These are phyloP conservation scores for Mycena rebaudengoi DNA, from an alignment of 768 basidiomycete genomes.

Conservation along the genomic window DNA sequence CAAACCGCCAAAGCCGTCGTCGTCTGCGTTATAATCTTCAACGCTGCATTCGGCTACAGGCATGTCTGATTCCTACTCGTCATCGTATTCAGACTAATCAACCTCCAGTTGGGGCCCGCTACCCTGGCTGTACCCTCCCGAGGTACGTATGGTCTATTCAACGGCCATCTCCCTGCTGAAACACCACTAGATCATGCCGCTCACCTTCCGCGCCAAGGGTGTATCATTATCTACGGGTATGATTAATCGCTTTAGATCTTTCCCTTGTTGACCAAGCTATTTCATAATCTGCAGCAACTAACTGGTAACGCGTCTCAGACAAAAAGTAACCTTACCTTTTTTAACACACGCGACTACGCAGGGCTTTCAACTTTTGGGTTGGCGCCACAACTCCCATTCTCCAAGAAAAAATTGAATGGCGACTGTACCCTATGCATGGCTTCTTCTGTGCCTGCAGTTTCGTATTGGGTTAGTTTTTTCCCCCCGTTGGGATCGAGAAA, in stretches of 20 bases:
- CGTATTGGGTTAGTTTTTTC: conserved; percentile 64
- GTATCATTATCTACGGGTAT: conserved; percentile 94
- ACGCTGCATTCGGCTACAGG: conserved; percentile 93
- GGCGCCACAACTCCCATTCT: conserved; percentile 88
- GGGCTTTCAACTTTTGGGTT: conserved; percentile 90
- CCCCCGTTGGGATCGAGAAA: not conserved
- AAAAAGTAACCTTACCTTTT: conserved; percentile 34
- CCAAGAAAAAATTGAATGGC: conserved; percentile 90
- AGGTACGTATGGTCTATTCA: conserved; percentile 52
- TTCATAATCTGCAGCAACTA: conserved; percentile 18
- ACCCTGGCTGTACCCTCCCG: conserved; percentile 90
- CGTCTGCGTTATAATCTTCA: conserved; percentile 88
- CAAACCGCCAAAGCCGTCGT: conserved; percentile 91
- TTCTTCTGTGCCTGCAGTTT: conserved; percentile 92
- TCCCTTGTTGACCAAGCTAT: not conserved
- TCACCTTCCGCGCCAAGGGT: conserved; percentile 92
- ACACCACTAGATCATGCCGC: conserved; percentile 81
- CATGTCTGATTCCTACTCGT: conserved; percentile 30
- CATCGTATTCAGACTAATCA: not conserved
- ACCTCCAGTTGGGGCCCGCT: conserved; percentile 80
- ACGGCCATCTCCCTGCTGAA: conserved; percentile 6
- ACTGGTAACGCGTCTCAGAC: conserved; percentile 10
- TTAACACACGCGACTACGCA: not conserved
- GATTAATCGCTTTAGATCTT: conserved; percentile 52
- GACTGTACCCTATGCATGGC: conserved; percentile 94